Evolutionary conservation across 345 rosid species (phyloP), one percentile per base, ranked within the genome.

Genomic region (Murraya paniculata): DNA sequence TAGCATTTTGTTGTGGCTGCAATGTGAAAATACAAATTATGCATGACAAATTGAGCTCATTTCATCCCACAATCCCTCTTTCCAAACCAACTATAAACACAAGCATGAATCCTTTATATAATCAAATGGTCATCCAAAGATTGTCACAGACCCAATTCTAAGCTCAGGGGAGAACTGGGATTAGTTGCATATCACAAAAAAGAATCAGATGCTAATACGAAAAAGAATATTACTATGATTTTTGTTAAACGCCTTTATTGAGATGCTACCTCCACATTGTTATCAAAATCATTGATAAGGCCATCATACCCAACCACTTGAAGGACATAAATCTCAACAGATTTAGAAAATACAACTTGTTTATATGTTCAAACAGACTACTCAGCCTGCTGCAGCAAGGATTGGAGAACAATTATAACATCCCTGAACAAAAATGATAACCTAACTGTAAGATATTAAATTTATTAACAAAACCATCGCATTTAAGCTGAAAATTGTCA

Each of bases 1-100:
- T 84, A 28, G 75, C 71, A 73, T 73, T 84, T 79, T 70, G 89
- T 68, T 68, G 89, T 39, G 86, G 81, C 90, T 87, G 85, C 69
- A 45, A 58, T 74, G 66, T 33, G 8, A n/a, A 9, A 14, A 22
- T 24, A 76, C 22, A 35, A 24, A 53, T 45, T 48, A 62, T 30
- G 41, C 11, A 28, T 21, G 45, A 75, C 31, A 45, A 56, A 48
- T 39, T 11, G 33, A 7, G 31, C 35, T 28, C 28, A 74, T 30
- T 62, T 64, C 22, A 10, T 60, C 41, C 77, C 19, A 9, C 1
- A 28, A 24, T 18, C 4, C 30, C 0, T 19, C 18, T 38, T 62
- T 13, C 4, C 9, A 60, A 5, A 53, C 24, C 53, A 75, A 13
- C 7, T 9, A 28, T 28, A 65, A 18, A 33, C n/a, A 53, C 11